Conservation (phyloP, 2,329 filamentous ascomycete genomes). For the Lomentospora prolificans region DNA sequence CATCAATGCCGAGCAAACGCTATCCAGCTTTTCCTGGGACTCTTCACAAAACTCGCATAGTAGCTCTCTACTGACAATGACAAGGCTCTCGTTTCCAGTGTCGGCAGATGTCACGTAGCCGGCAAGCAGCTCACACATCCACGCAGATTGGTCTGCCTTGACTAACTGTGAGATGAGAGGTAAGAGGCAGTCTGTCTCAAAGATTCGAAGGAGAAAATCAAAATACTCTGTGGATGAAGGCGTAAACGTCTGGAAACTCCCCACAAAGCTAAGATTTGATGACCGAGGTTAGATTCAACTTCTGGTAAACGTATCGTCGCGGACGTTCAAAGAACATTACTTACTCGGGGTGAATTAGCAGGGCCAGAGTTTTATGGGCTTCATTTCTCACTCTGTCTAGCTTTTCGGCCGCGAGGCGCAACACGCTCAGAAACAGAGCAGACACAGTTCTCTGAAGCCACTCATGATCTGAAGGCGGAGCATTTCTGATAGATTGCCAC, state of each 20-base stretch:
- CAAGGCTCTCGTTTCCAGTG: constrained; percentile 65
- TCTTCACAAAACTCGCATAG: constrained; percentile 44
- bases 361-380: constrained; percentile 45
- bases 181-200: constrained; percentile 25
- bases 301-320: too few species aligned
- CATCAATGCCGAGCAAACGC: constrained; percentile 40
- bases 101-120: constrained; percentile 67
- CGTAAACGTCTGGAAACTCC: constrained; percentile 27
- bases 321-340: too few species aligned
- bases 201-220: constrained; percentile 37
- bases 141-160: constrained; percentile 21
- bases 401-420: constrained; percentile 76
- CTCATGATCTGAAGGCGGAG: constrained; percentile 11
- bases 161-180: constrained; percentile 26
- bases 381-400: constrained; percentile 73
- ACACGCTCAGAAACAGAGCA: constrained; percentile 36
- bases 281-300: too few species aligned
- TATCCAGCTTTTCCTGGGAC: constrained; percentile 28
- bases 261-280: constrained; percentile 28
- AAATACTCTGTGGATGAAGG: constrained; percentile 56
- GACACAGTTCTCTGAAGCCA: constrained; percentile 22
- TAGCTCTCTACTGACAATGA: constrained; percentile 58
- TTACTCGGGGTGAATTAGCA: constrained; percentile 36
- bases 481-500: constrained; percentile 28
- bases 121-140: constrained; percentile 47